Evolutionary conservation across 2,329 filamentous ascomycete species (phyloP).

Genomic region (Davidsoniella eucalypti): DNA sequence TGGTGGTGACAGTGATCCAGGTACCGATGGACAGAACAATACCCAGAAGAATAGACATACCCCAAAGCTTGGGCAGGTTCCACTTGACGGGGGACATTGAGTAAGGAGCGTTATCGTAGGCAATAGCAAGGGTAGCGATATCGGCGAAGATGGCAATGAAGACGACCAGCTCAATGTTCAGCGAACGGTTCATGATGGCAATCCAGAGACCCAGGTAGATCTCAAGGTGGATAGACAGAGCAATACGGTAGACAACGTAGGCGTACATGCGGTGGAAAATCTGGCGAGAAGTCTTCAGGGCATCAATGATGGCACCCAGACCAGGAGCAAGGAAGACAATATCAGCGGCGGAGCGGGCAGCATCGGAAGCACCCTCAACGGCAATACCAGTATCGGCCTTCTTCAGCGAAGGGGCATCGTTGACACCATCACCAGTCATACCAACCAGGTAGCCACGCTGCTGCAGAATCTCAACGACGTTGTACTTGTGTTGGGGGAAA

Average conservation of each 20-base stretch:
- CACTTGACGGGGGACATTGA: constrained; percentile 80
- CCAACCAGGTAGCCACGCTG: constrained; percentile 86
- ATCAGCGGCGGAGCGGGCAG: constrained; percentile 78
- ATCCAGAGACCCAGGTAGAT: constrained; percentile 89
- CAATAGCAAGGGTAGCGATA: constrained; percentile 79
- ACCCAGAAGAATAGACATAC: constrained; percentile 74
- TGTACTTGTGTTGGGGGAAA: constrained; percentile 91
- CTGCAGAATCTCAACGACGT: constrained; percentile 83
- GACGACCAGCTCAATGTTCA: constrained; percentile 77
- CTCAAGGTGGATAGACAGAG: constrained; percentile 76
- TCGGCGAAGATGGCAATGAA: constrained; percentile 93
- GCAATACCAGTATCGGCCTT: constrained; percentile 95
- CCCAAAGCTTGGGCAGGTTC: constrained; percentile 85
- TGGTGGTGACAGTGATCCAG: constrained; percentile 80
- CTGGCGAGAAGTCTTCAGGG: constrained; percentile 80
- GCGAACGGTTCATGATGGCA: constrained; percentile 64
- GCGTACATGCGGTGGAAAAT: constrained; percentile 97
- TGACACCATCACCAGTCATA: constrained; percentile 94
- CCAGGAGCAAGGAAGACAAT: constrained; percentile 88
- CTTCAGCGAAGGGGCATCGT: constrained; percentile 82
- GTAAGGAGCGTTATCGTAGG: constrained; percentile 84
- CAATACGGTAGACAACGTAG: constrained; percentile 91
- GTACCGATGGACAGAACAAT: constrained; percentile 66
- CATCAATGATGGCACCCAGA: constrained; percentile 83
- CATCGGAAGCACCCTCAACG: constrained; percentile 81